Conservation (phyloP, 768 basidiomycete species). For the Lactarius pseudohatsudake region DNA sequence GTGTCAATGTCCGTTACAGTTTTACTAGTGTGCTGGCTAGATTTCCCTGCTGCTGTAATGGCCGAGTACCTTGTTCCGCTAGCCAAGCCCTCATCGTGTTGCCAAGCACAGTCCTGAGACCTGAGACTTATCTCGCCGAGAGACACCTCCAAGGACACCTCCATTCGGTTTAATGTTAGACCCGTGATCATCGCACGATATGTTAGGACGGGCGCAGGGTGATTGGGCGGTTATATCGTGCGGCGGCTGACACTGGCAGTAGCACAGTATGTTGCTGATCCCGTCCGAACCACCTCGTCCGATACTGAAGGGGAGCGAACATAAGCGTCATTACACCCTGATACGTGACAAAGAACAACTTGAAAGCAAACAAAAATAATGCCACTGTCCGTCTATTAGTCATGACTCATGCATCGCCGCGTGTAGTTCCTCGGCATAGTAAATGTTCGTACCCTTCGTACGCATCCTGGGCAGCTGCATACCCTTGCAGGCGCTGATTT, state of each 20-base stretch:
- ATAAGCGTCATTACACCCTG: not conserved
- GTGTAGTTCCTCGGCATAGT: too few relatives aligned
- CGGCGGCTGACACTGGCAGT: not conserved
- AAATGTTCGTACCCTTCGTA: too few relatives aligned
- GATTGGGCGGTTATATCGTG: not conserved
- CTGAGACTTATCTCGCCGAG: not conserved
- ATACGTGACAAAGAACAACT: too few relatives aligned
- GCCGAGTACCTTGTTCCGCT: not conserved
- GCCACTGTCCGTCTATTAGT: not conserved
- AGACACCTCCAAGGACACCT: not conserved
- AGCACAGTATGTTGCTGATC: not conserved
- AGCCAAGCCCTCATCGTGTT: not conserved
- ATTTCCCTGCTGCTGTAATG: not conserved
- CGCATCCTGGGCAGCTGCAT: too few relatives aligned
- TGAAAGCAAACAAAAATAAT: not conserved
- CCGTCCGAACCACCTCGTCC: not conserved
- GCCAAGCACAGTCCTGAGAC: not conserved
- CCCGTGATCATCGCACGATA: not conserved
- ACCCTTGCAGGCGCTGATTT: too few relatives aligned
- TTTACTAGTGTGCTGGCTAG: not conserved
- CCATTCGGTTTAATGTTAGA: not conserved
- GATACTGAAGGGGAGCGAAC: not conserved
- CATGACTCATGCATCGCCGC: too few relatives aligned
- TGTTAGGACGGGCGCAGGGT: not conserved
- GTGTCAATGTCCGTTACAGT: not conserved